Evolutionary conservation across 2,329 filamentous ascomycete species (phyloP).

Genomic region (Beauveria rudraprayagi): DNA sequence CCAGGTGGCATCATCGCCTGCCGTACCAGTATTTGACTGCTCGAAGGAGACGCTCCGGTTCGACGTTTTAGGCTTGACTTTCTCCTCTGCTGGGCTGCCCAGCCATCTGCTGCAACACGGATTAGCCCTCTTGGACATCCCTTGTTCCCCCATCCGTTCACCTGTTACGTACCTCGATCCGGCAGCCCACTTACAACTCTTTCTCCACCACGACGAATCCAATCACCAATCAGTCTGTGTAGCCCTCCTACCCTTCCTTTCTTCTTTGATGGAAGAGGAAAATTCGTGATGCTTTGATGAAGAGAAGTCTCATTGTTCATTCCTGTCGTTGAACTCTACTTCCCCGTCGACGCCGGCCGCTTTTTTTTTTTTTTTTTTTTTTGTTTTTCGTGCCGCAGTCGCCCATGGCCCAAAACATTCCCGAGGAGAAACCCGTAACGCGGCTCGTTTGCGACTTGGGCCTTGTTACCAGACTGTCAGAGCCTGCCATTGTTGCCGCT

Average conservation of each 20-base stretch:
- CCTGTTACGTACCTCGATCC: neutral
- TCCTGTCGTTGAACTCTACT: neutral
- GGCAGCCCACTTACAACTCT: neutral
- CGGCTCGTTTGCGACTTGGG: neutral
- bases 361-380: neutral
- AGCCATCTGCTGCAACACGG: neutral
- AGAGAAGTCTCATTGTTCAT: too few relatives aligned
- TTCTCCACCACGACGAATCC: neutral
- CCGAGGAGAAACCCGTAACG: neutral
- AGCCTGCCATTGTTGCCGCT: neutral
- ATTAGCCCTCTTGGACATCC: neutral
- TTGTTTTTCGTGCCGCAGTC: neutral
- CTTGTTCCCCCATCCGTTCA: neutral
- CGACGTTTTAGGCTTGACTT: neutral
- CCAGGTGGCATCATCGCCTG: neutral
- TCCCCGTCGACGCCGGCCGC: too few relatives aligned
- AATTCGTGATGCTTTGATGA: neutral
- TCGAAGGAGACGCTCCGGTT: neutral
- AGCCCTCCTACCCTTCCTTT: too few relatives aligned
- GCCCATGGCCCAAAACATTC: neutral
- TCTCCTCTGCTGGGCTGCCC: neutral
- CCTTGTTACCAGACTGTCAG: neutral
- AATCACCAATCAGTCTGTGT: neutral
- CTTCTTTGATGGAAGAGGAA: neutral
- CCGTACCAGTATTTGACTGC: neutral